Evolutionary conservation across 192 early-diverging fungal genomes (phyloP), one percentile per base, ranked within the genome.

Genomic region (Coemansia umbellata): DNA sequence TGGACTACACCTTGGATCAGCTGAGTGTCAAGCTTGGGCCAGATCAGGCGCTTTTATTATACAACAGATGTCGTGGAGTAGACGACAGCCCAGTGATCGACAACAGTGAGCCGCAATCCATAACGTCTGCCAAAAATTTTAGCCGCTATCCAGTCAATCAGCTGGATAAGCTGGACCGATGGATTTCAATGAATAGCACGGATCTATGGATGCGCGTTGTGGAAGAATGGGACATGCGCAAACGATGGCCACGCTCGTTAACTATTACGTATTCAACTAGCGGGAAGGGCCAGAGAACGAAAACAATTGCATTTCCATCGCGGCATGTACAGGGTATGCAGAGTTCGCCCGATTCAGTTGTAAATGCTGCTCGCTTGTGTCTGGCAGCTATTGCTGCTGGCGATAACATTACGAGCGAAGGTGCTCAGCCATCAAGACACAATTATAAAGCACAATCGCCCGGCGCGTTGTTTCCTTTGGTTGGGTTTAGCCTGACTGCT

Each of bases 131-230:
- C 5, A 79, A 79, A 31, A 61, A 55, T 39, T 71, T 79, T 42
- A 22, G 37, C 28, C 57, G 57, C n/a, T 50, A 39, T 22, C 69
- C 69, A 3, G 53, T 58, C 4, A 42, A 37, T 5, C 37, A 28
- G 9, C 13, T 71, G 41, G 47, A 42, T 2, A 37, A 55, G 22
- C 55, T 78, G 3, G 69, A 71, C 17, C 63, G 55, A 3, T 78
- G 74, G 74, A 40, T 72, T 35, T 37, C 37, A 48, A 78, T 78
- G 59, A 71, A 71, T 35, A 56, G 52, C 8, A 45, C 53, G 9
- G 74, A 78, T 31, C 49, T 78, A 52, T 71, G 74, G 69, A 66
- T 63, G 50, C 74, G 74, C 23, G 69, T 71, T 21, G 9, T 36
- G 1, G 74, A 71, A 19, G 69, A 78, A 26, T 78, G 74, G 74